These are phyloP conservation scores for Fusarium sp. DNA, from an alignment of 2,329 filamentous ascomycete genomes.

Conservation along the genomic window DNA sequence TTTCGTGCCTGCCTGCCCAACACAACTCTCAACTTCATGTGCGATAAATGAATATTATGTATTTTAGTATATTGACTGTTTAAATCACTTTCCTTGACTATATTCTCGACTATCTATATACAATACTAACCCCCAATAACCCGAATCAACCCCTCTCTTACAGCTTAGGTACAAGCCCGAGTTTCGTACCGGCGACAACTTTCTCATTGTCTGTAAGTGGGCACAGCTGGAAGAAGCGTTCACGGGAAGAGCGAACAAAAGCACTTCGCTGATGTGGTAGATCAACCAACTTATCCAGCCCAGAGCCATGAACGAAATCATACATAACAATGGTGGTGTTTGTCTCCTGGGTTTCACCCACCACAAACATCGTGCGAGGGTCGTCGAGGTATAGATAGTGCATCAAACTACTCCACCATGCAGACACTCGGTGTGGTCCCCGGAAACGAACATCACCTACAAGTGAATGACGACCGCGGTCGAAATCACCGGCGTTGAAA, in stretches of 20 bases:
- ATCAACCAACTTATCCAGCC: slow-evolving; percentile 77
- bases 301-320: slow-evolving; percentile 78
- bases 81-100: not conserved
- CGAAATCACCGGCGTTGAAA: slow-evolving; percentile 66
- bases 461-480: slow-evolving; percentile 68
- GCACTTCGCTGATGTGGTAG: slow-evolving; percentile 78
- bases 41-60: not conserved
- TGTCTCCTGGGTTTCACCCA: slow-evolving; percentile 78
- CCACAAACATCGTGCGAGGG: slow-evolving; percentile 65
- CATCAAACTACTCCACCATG: slow-evolving; percentile 71
- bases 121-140: not conserved
- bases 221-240: slow-evolving; percentile 76
- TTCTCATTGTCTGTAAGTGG: slow-evolving; percentile 68
- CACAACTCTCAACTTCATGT: not conserved
- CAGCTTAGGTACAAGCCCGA: slow-evolving; percentile 66
- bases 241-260: slow-evolving; percentile 71
- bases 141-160: slow-evolving; percentile 43
- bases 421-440: slow-evolving; percentile 68
- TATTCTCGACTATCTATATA: not conserved
- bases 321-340: slow-evolving; percentile 78
- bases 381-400: slow-evolving; percentile 73
- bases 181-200: slow-evolving; percentile 63
- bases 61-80: not conserved
- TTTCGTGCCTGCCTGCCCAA: not conserved
- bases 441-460: slow-evolving; percentile 70